Base-by-base conservation (phyloP, 352 stramenopile species). In the Phytophthora fragariaefolia region DNA sequence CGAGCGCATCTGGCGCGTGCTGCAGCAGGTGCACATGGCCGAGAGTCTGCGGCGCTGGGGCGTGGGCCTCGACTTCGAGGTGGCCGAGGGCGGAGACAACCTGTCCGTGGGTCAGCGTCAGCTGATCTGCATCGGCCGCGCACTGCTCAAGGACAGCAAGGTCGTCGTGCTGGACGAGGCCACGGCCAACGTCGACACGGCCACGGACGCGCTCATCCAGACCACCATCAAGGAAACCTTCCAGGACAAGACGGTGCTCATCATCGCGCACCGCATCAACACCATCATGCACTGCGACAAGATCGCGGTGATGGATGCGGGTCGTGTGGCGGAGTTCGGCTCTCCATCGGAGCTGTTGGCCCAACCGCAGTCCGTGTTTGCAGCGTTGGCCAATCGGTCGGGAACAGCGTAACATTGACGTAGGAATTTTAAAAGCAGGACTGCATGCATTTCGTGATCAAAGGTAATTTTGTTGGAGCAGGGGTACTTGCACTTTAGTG, bases 61-160 rank as follows among this genome's bases (percentile, higher is more conserved):
- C 28, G 38, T 49, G 1, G 69, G 76, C 7, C 80, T 99, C 9
- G 89, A 98, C 61, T 89, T 94, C 38, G 62, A 87, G 46, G 90
- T 99, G 4, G 82, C 87, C 3, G 95, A 99, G 59, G 83, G 85
- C 13, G 97, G 97, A n/a, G 78, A 76, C 22, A 99, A 99, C 73
- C 93, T 98, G 32, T 93, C 72, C 48, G 90, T 98, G 40, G 97
- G 97, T 9, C 90, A 99, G 74, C 77, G 96, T 2, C 96, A 99
- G 74, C 73, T 99, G 17, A 66, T 99, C 2, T 98, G 95, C 60
- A 89, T 99, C 48, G 97, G 83, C 20, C 79, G 97, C 24, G 63
- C 23, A 87, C 22, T 51, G 45, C 20, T 51, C 45, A 51, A 51
- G 12, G 23, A 51, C 8, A 51, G 45, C 22, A 34, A 51, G 15